Conservation (phyloP, 768 basidiomycete species). For the Boletus tylopilopsis region DNA sequence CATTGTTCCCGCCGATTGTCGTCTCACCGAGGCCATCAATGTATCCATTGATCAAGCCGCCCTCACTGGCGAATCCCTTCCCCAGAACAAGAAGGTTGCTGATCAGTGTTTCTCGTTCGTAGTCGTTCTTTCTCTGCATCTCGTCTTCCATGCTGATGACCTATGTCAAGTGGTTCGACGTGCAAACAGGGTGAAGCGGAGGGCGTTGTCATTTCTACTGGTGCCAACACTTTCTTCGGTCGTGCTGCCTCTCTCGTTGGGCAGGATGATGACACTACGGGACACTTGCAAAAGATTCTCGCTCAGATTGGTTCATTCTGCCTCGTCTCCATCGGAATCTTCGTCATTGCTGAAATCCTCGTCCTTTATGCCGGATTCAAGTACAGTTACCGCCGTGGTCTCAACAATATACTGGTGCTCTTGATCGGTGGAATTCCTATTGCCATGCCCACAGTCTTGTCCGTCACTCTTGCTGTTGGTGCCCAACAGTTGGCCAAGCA, state of each 20-base stretch:
- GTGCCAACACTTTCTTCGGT: conserved; percentile 98
- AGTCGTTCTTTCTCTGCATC: background rate
- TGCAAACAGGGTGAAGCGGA: conserved; percentile 99
- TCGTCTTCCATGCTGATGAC: background rate
- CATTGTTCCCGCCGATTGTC: conserved; percentile 96
- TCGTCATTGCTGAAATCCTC: conserved; percentile 92
- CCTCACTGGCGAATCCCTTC: conserved; percentile 95
- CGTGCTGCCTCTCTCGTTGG: conserved; percentile 97
- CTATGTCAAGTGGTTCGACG: conserved; percentile 71
- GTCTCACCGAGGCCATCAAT: conserved; percentile 94
- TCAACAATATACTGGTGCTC: conserved; percentile 96
- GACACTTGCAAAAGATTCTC: conserved; percentile 98
- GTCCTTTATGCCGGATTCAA: conserved; percentile 90
- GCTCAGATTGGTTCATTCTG: conserved; percentile 99
- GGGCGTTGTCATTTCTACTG: conserved; percentile 97
- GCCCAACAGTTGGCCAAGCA: conserved; percentile 98
- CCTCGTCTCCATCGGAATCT: conserved; percentile 91
- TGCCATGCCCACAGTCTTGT: conserved; percentile 98
- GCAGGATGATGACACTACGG: conserved; percentile 95
- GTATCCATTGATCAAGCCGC: conserved; percentile 99
- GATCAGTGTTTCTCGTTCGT: conserved; percentile 98
- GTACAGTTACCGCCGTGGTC: conserved; percentile 89
- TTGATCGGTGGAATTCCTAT: conserved; percentile 99
- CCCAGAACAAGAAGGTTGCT: conserved; percentile 84
- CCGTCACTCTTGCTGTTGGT: conserved; percentile 97